Evolutionary conservation across 2,329 filamentous ascomycete species (phyloP).

Genomic region (Diplodia scrobiculata): DNA sequence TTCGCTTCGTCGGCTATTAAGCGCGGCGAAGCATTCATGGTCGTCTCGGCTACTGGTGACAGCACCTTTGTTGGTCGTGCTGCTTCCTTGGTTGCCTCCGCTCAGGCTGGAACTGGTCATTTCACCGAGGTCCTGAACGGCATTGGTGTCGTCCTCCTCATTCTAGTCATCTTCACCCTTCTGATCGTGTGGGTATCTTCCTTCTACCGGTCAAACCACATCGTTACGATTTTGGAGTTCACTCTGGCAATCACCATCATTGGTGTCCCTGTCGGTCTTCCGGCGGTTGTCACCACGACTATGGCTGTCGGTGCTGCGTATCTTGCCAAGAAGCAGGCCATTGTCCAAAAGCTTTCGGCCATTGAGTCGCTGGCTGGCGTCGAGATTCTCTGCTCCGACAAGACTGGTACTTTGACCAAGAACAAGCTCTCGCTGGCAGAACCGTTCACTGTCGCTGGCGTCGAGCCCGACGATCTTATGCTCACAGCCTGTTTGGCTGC

Average conservation of each 20-base stretch:
- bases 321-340: slow-evolving; percentile 88
- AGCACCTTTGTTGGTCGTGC: slow-evolving; percentile 88
- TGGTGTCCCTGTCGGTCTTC: slow-evolving; percentile 89
- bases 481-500: slow-evolving; percentile 86
- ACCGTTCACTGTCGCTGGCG: slow-evolving; percentile 78
- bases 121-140: slow-evolving; percentile 90
- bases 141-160: slow-evolving; percentile 77
- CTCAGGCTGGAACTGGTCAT: slow-evolving; percentile 73
- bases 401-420: slow-evolving; percentile 90
- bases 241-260: slow-evolving; percentile 88
- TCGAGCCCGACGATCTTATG: slow-evolving; percentile 87
- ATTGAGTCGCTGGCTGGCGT: slow-evolving; percentile 92
- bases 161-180: slow-evolving; percentile 78
- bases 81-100: slow-evolving; percentile 79
- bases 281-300: slow-evolving; percentile 88
- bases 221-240: slow-evolving; percentile 77
- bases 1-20: slow-evolving; percentile 88
- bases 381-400: slow-evolving; percentile 91
- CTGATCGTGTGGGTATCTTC: slow-evolving; percentile 82
- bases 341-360: slow-evolving; percentile 88
- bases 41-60: slow-evolving; percentile 83
- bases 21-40: slow-evolving; percentile 81
- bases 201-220: slow-evolving; percentile 83
- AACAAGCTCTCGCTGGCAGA: slow-evolving; percentile 89
- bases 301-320: slow-evolving; percentile 93